A percentile compares a stretch with the other conserved stretches of the same genome.
Evolutionary conservation across 2,329 filamentous ascomycete genomes (phyloP).

Genomic region (Cladorrhinum sp.): DNA sequence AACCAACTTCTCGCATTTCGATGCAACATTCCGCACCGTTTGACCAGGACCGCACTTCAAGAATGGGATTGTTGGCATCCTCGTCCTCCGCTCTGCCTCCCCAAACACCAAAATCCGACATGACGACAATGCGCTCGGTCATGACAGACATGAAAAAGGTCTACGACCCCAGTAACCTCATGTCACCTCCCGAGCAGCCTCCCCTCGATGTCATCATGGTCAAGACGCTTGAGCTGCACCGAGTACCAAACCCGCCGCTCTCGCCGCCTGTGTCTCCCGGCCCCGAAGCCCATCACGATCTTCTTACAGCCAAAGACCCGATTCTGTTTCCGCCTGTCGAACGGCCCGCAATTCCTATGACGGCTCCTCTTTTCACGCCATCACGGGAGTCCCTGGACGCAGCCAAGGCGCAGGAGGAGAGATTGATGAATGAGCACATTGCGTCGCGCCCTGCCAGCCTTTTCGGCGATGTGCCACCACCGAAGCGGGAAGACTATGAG

Average conservation of each 20-base stretch:
- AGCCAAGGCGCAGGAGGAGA: conserved; percentile 35
- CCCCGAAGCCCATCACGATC: conserved; percentile 25
- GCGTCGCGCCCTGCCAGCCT: conserved; percentile 41
- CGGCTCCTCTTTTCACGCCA: conserved; percentile 50
- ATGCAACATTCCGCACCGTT: conserved; percentile 16
- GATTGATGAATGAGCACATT: conserved; percentile 51
- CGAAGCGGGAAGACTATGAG: conserved; percentile 52
- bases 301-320: conserved; percentile 46
- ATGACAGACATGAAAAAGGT: conserved; percentile 36
- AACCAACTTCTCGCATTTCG: conserved; percentile 6
- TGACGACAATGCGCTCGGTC: conserved; percentile 11
- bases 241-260: conserved; percentile 41
- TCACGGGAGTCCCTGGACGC: conserved; percentile 39
- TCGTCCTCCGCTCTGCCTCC: conserved; percentile 15
- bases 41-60: conserved; percentile 9
- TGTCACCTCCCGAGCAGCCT: conserved; percentile 60
- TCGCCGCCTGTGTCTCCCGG: conserved; percentile 59
- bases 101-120: conserved; percentile 20
- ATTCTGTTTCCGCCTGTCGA: conserved; percentile 56
- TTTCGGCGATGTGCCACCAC: conserved; percentile 46
- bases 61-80: conserved; percentile 14
- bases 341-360: conserved; percentile 38
- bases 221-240: conserved; percentile 32
- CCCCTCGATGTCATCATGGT: conserved; percentile 47
- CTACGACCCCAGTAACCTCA: conserved; percentile 52